phyloP scores from a whole-genome alignment of 1,284 basidiomycete species.

The Xanthoconium separans region DNA sequence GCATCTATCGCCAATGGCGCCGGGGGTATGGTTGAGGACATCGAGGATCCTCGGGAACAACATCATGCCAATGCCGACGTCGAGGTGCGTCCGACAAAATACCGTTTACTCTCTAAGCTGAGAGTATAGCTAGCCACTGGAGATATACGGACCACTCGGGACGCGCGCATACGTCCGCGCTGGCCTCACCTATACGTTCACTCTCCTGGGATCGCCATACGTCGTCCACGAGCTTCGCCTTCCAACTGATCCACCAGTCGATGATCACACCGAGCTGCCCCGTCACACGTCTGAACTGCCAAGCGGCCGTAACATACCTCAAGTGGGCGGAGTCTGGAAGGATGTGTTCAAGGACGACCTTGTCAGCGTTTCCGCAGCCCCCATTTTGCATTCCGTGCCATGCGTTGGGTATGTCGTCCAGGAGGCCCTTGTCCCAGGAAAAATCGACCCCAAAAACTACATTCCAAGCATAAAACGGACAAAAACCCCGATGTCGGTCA shows the following conservation, averaged over 20 bases:
- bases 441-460: conserved; percentile 66
- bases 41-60: conserved; percentile 54
- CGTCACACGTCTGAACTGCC: conserved; percentile 58
- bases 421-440: conserved; percentile 78
- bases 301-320: conserved; percentile 65
- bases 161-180: conserved; percentile 81
- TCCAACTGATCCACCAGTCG: conserved; percentile 49
- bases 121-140: conserved; percentile 49
- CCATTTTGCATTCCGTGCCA: conserved; percentile 79
- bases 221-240: conserved; percentile 89
- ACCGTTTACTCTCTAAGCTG: not conserved
- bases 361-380: conserved; percentile 79
- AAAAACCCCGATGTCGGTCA: conserved; percentile 67
- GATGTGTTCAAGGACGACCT: conserved; percentile 60
- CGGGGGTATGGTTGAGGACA: conserved; percentile 60
- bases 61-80: conserved; percentile 23
- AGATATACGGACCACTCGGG: conserved; percentile 89
- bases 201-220: conserved; percentile 69
- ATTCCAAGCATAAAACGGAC: conserved; percentile 67
- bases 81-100: conserved; percentile 30
- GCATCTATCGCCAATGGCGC: conserved; percentile 67
- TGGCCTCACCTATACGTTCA: conserved; percentile 70
- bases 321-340: conserved; percentile 69
- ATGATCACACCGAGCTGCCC: conserved; percentile 49
- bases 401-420: conserved; percentile 82